phyloP scores from a whole-genome alignment of 2,329 filamentous ascomycete genomes.

The Hymenotorrendiella dingleyae region DNA sequence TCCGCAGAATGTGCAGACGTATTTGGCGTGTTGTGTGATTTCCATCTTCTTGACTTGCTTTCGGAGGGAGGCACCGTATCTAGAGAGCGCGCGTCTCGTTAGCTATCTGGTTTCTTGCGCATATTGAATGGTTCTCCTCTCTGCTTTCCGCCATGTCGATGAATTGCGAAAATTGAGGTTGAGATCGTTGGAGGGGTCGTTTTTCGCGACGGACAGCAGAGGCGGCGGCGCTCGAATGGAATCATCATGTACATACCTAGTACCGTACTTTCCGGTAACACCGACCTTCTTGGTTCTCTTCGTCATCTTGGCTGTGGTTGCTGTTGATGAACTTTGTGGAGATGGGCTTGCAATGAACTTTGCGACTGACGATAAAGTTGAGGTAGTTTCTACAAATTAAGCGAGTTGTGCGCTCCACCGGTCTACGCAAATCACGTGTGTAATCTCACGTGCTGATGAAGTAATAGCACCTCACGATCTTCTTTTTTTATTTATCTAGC shows the following conservation, averaged over 20 bases:
- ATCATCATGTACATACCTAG: constrained; percentile 59
- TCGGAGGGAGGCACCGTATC: constrained; percentile 98
- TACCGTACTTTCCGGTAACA: constrained; percentile 98
- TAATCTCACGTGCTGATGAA: too few relatives aligned
- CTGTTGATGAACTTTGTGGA: constrained; percentile 25
- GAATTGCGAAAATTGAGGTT: not conserved
- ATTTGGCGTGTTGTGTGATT: constrained; percentile 96
- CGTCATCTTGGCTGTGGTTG: constrained; percentile 66
- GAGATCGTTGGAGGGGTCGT: not conserved
- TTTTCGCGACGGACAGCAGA: not conserved
- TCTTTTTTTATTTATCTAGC: too few relatives aligned
- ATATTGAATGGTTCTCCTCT: not conserved
- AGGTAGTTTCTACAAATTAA: too few relatives aligned
- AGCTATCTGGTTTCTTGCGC: constrained; percentile 13
- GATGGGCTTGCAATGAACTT: too few relatives aligned
- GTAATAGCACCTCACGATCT: too few relatives aligned
- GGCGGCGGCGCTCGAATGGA: not conserved
- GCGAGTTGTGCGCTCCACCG: too few relatives aligned
- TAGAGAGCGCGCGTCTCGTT: constrained; percentile 33
- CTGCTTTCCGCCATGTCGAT: not conserved
- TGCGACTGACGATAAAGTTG: too few relatives aligned
- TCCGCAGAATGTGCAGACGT: constrained; percentile 97
- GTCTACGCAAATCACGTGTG: too few relatives aligned
- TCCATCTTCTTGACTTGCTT: constrained; percentile 99
- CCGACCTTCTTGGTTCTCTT: constrained; percentile 98